Base-by-base conservation (phyloP, 805 yeast species). In the Candida dajiaensis region DNA sequence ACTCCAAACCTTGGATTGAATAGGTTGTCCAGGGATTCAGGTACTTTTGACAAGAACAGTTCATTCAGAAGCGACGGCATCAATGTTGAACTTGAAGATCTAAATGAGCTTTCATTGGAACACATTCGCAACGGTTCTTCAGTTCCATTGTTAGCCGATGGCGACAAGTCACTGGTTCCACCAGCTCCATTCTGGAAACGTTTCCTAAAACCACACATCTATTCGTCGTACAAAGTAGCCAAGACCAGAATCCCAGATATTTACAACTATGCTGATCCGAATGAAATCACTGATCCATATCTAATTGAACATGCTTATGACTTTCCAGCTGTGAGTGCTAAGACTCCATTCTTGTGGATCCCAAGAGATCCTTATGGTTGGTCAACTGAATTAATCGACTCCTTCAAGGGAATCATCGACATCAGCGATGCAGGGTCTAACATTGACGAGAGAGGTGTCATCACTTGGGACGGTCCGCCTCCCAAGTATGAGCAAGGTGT, bases 341-440 rank as follows among this genome's bases (percentile, higher is more conserved):
- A 71, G 40, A 76, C 86, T 55, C 95, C 96, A 2, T 71, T 73
- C n/a, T 68, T 92, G 19, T 92, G 99, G 99, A 79, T 92, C 58
- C 95, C 97, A n/a, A 70, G 71, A 48, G 99, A 92, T 63, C 83
- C 87, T 10, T 78, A 80, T 77, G 98, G 98, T 1, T 76, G 88
- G 55, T 85, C 96, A 1, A 66, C 71, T 2, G 61, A 58, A 13
- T 80, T 83, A 56, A 81, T 85, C 20, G 75, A 74, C 36, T 70
- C 78, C 38, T 73, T 87, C 43, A 62, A 69, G 19, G 74, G 72
- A 1, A 70, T 80, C 8, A 77, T 89, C 41, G 73, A 76, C 16
- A 80, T 86, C 43, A 71, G 78, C 45, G 95, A 89, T 61, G 80
- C 74, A 41, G 82, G 83, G 54, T 78, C 96, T 1, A 63, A 68